Conservation (phyloP, 345 rosid species). For the rapeseed (Brassica napus) region Da-Ae NC_063440.1:18929001-18929500, state of each 20-base stretch:
- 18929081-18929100: neutral
- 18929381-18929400: conserved; percentile 93
- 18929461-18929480: conserved; percentile 39
- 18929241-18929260: conserved; percentile 1
- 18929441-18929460: conserved; percentile 97
- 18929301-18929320: neutral
- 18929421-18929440: conserved; percentile 99
- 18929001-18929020: conserved; percentile 1
- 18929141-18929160: neutral
- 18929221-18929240: neutral
- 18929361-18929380: conserved; percentile 99
- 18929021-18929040: neutral
- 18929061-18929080: neutral
- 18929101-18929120: neutral
- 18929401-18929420: conserved; percentile 91
- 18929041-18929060: conserved; percentile 6
- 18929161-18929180: neutral
- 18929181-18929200: neutral
- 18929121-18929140: neutral
- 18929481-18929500: neutral
- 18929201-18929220: conserved; percentile 21
- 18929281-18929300: neutral
- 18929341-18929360: conserved; percentile 95
- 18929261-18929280: neutral
- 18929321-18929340: conserved; percentile 26